Percentiles rank a stretch among this genome's conserved stretches.
Conservation (phyloP, 176 grass and related monocot genomes). For the Oryza longistaminata region DNA sequence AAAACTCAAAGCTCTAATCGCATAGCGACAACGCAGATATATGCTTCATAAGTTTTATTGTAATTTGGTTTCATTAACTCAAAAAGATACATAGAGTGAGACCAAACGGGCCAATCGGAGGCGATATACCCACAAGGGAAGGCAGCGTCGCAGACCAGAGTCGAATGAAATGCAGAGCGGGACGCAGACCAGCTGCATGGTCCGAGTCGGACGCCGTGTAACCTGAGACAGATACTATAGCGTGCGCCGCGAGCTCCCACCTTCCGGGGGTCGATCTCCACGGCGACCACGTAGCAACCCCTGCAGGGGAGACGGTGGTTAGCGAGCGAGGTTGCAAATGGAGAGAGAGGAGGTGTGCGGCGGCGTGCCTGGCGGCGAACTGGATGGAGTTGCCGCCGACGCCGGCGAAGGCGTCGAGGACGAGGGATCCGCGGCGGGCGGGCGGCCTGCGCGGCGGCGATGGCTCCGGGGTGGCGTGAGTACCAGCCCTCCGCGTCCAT, state of each 20-base stretch:
- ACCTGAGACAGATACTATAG: too few species aligned
- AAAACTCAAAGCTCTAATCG: too few species aligned
- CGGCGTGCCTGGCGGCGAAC: conserved; percentile 56
- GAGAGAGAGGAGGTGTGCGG: not conserved
- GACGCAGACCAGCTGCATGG: too few species aligned
- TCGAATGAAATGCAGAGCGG: too few species aligned
- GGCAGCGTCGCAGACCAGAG: too few species aligned
- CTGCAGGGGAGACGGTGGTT: conserved; percentile 25
- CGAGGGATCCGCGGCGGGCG: conserved; percentile 38
- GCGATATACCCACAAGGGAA: too few species aligned
- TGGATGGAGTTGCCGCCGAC: conserved; percentile 76
- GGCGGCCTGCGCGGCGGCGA: conserved; percentile 59
- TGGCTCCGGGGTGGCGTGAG: conserved; percentile 62
- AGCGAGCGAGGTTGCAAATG: not conserved
- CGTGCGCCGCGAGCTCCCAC: conserved; percentile 48
- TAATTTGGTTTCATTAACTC: too few species aligned
- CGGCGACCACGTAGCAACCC: conserved; percentile 62
- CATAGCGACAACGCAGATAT: too few species aligned
- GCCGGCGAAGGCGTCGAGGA: conserved; percentile 65
- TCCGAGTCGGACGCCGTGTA: too few species aligned
- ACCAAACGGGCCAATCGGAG: too few species aligned
- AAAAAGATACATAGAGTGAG: too few species aligned
- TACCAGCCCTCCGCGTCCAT: conserved; percentile 83
- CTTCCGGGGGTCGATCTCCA: conserved; percentile 67
- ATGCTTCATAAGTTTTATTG: too few species aligned